Percentiles rank a stretch among this genome's conserved stretches.
phyloP scores from a whole-genome alignment of 129 eudicot species.

The Flaveria bidentis region DNA sequence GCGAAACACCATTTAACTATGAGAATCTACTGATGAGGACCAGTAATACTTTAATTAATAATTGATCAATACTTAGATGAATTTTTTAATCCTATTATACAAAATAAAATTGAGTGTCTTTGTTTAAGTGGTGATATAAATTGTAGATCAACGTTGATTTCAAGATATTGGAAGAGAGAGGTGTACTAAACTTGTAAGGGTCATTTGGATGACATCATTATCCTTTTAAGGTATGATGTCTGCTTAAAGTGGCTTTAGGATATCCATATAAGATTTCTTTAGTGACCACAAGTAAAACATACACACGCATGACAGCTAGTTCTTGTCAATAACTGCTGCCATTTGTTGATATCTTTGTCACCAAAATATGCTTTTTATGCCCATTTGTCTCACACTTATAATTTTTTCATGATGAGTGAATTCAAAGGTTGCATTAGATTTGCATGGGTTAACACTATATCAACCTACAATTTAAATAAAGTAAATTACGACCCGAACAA shows the following conservation, averaged over 20 bases:
- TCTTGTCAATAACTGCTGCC: not conserved
- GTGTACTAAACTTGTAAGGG: not conserved
- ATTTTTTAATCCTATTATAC: too few relatives aligned
- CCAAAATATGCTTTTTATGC: constrained; percentile 15
- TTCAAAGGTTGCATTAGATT: not conserved
- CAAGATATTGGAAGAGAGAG: not conserved
- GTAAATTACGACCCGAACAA: too few relatives aligned
- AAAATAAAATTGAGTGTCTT: too few relatives aligned
- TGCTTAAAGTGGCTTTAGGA: not conserved
- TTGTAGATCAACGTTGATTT: too few relatives aligned
- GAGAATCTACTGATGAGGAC: too few relatives aligned
- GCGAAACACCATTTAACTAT: not conserved
- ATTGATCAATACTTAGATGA: too few relatives aligned
- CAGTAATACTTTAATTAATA: too few relatives aligned
- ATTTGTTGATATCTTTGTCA: not conserved
- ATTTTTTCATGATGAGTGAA: not conserved
- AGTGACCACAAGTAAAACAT: not conserved
- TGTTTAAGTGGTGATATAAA: too few relatives aligned
- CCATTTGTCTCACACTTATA: not conserved
- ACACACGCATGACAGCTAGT: constrained; percentile 5
- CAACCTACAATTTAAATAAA: not conserved
- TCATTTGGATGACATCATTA: constrained; percentile 1
- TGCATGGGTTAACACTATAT: not conserved
- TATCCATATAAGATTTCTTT: constrained; percentile 8
- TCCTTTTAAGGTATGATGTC: constrained; percentile 6